A percentile compares a stretch with the other conserved stretches of the same genome.
These are phyloP conservation scores for Yamadazyma akitaensis DNA, from an alignment of 805 yeast genomes.

Conservation along the genomic window DNA sequence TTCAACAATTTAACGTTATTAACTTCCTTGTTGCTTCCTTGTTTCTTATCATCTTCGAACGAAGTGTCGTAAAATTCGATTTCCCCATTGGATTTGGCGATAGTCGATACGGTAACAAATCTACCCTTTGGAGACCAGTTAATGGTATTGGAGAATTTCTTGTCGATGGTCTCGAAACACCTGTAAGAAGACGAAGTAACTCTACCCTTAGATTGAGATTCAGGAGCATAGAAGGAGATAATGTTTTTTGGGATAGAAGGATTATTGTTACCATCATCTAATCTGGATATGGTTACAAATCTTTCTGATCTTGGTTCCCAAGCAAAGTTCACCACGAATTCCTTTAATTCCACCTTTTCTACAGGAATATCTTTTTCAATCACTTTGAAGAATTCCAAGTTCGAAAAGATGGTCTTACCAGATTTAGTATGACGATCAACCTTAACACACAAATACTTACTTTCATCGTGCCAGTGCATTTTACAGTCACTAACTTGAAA, in stretches of 20 bases:
- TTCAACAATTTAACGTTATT: constrained; percentile 61
- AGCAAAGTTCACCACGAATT: constrained; percentile 79
- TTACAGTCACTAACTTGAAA: constrained; percentile 91
- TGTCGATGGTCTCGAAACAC: constrained; percentile 52
- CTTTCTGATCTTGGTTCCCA: constrained; percentile 96
- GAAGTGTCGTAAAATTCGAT: constrained; percentile 85
- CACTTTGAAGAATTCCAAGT: constrained; percentile 85
- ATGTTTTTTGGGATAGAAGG: constrained; percentile 64
- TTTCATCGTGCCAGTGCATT: constrained; percentile 91
- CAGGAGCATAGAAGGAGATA: constrained; percentile 80
- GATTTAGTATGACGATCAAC: constrained; percentile 97
- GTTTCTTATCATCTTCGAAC: constrained; percentile 67
- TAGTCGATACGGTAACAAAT: constrained; percentile 58
- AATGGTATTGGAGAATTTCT: constrained; percentile 68
- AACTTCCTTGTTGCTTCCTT: constrained; percentile 39
- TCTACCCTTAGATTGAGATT: constrained; percentile 44
- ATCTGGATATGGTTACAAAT: constrained; percentile 72
- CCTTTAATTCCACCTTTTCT: constrained; percentile 89
- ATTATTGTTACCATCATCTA: constrained; percentile 53
- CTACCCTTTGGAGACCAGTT: constrained; percentile 93
- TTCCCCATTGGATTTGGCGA: constrained; percentile 52
- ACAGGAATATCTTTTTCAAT: constrained; percentile 90
- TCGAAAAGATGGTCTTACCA: constrained; percentile 85
- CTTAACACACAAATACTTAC: constrained; percentile 81
- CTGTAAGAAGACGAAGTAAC: constrained; percentile 52